These are phyloP conservation scores for Gloeopeniophorella convolvens DNA, from an alignment of 768 basidiomycete species.

Conservation along the genomic window DNA sequence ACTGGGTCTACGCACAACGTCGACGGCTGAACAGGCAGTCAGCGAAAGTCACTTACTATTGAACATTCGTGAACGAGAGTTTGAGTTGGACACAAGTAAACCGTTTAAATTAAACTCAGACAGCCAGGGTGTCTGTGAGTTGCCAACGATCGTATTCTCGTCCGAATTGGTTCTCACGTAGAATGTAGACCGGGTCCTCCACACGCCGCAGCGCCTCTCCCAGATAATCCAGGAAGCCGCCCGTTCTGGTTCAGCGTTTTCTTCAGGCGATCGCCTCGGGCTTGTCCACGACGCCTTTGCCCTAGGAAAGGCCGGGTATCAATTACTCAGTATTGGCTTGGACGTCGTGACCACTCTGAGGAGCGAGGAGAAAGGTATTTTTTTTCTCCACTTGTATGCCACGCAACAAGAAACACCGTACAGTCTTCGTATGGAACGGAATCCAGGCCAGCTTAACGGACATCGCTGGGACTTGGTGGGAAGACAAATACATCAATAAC, in stretches of 20 bases:
- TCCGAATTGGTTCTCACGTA: no score
- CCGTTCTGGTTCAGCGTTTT: conserved; percentile 57
- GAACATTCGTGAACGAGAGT: not conserved
- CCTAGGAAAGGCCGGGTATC: conserved; percentile 74
- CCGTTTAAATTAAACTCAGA: not conserved
- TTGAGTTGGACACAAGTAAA: not conserved
- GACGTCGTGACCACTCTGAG: conserved; percentile 62
- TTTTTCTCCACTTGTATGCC: not conserved
- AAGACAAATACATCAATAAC: conserved; percentile 49
- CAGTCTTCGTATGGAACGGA: conserved; percentile 79
- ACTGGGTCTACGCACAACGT: not conserved
- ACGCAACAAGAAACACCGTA: conserved; percentile 5
- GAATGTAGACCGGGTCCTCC: conserved; percentile 88
- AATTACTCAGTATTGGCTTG: conserved; percentile 69
- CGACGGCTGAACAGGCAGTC: not conserved
- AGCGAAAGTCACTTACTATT: not conserved
- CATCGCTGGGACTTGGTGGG: conserved; percentile 76
- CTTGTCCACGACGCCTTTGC: conserved; percentile 79
- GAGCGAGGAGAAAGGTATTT: conserved; percentile 74
- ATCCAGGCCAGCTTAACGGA: conserved; percentile 50
- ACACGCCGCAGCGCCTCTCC: conserved; percentile 70
- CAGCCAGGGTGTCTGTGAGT: not conserved
- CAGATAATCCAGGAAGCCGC: conserved; percentile 77
- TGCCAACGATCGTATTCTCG: no score
- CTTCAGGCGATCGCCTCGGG: conserved; percentile 86